phyloP scores from a whole-genome alignment of 768 basidiomycete genomes.

The Serendipita sp. region DNA sequence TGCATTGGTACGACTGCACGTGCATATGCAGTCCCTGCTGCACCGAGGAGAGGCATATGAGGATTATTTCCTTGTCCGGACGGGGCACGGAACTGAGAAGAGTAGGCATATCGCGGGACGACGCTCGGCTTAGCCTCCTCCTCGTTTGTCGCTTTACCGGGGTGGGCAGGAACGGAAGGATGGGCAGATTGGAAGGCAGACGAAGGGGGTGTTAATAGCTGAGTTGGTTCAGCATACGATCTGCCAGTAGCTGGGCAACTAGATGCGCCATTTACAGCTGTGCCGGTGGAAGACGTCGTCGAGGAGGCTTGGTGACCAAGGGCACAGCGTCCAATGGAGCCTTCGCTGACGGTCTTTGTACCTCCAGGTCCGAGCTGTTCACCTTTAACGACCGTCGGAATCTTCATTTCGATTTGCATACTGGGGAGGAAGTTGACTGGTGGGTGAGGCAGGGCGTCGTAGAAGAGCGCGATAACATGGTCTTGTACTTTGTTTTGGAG shows the following conservation, averaged over 20 bases:
- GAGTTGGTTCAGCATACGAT: not conserved
- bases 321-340: not conserved
- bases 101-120: constrained; percentile 18
- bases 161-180: not conserved
- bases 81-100: constrained; percentile 29
- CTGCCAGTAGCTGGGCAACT: not conserved
- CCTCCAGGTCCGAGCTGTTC: not conserved
- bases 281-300: not conserved
- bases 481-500: constrained; percentile 28
- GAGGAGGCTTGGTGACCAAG: not conserved
- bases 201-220: not conserved
- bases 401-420: constrained; percentile 8
- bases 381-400: not conserved
- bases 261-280: constrained; percentile 10
- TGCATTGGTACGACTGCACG: constrained; percentile 49
- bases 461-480: constrained; percentile 42
- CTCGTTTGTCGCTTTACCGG: not conserved
- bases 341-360: not conserved
- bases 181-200: not conserved
- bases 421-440: constrained; percentile 33
- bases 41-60: constrained; percentile 51
- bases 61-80: constrained; percentile 71
- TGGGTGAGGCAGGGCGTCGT: constrained; percentile 67
- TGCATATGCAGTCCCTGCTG: constrained; percentile 64
- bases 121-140: constrained; percentile 1